Evolutionary conservation across 179 eudicot species (phyloP), one percentile per base, ranked within the genome.

Genomic region (Dionaea muscipula): DNA sequence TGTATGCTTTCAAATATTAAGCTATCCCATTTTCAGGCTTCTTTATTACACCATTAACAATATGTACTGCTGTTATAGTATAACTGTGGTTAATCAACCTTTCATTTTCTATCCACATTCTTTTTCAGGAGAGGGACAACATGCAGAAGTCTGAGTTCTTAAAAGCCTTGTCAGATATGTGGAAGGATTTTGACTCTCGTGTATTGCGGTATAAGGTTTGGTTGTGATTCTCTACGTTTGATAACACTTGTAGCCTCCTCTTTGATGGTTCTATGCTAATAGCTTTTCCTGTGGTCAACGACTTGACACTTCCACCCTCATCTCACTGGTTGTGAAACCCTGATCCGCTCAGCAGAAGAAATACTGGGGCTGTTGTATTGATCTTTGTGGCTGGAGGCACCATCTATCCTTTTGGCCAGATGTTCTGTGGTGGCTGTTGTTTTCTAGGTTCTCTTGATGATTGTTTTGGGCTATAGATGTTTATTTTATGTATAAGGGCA

Each of bases 161-260:
- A 36, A 91, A 84, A 73, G 98, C 98, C 15, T 73, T 91, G 68
- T 74, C 91, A 8, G 96, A 84, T 59, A 87, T 91, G 98, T 91
- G 98, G 98, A 91, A 91, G 57, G 98, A 91, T 78, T 91, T 91
- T 63, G 96, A 91, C 62, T 68, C 91, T 57, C 89, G 98, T 68
- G 91, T 91, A 38, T 66, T 91, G 82, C 96, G 96, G 53, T 91
- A 91, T 65, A 91, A 91, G 99, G 99, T 91, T 64, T 63, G 83
- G 48, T 57, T 68, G 35, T 51, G 43, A 40, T 38, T 38, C 47
- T 43, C 57, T 38, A 38, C 10, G 10, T 43, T n/a, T n/a, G 22
- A n/a, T 19, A 19, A 17, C 19, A 43, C 47, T 3, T 43, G 47
- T 18, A 43, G 20, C 19, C 47, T 43, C 47, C 20, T n/a, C n/a